phyloP scores from a whole-genome alignment of 495 filamentous ascomycete genomes.

The Penicillium diatomitis region DNA sequence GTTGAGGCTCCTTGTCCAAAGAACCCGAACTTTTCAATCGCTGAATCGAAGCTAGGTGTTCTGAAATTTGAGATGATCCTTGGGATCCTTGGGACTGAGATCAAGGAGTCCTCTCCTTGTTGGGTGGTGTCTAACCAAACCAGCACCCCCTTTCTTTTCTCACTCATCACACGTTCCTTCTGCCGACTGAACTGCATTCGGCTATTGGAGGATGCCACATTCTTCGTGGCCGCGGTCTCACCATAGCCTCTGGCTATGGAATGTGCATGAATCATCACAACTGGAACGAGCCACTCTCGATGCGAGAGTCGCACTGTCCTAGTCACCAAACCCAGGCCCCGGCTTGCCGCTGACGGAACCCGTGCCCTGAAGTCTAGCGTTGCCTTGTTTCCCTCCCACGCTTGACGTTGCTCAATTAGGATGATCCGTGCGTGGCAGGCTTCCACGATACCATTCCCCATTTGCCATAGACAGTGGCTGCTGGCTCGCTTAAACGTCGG shows the following conservation, averaged over 20 bases:
- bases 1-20: no score
- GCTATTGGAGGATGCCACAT: constrained; percentile 2
- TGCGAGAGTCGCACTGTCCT: constrained; percentile 7
- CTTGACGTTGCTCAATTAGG: neutral
- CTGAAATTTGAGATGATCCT: no score
- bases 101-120: constrained; percentile 1
- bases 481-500: no score
- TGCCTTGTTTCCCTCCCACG: constrained; percentile 4
- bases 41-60: no score
- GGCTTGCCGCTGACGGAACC: neutral
- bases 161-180: neutral
- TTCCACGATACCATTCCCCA: no score
- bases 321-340: neutral
- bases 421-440: neutral
- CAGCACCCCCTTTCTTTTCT: neutral
- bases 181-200: constrained; percentile 3
- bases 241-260: constrained; percentile 1
- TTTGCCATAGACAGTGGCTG: no score
- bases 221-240: constrained; percentile 1
- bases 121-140: neutral
- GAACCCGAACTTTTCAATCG: no score
- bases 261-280: constrained; percentile 5
- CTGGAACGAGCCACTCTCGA: constrained; percentile 1
- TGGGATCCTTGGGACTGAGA: neutral
- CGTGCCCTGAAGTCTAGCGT: neutral